Percentiles rank a stretch among this genome's conserved stretches.
Conservation (phyloP, 192 early-diverging fungal genomes). For the Backusella tuberculispora region DNA sequence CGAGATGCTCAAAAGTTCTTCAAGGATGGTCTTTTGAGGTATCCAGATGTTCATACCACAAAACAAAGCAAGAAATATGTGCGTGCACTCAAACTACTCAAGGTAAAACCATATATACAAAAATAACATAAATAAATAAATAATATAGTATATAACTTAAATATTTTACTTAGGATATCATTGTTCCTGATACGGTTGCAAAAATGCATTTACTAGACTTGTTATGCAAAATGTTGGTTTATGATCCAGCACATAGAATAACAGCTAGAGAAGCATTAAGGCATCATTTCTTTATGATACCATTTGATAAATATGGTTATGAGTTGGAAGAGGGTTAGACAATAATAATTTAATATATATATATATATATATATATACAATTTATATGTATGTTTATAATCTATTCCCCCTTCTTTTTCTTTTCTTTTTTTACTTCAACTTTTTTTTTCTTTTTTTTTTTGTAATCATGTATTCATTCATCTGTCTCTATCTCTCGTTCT, state of each 20-base stretch:
- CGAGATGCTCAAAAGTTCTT: slow-evolving; percentile 61
- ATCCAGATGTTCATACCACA: slow-evolving; percentile 61
- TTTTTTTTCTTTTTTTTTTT: not conserved
- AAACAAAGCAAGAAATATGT: slow-evolving; percentile 66
- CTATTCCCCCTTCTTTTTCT: too few relatives aligned
- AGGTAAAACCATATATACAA: slow-evolving; percentile 41
- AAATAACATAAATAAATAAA: not conserved
- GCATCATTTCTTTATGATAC: slow-evolving; percentile 76
- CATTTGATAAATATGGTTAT: slow-evolving; percentile 13
- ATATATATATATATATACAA: not conserved
- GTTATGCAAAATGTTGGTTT: slow-evolving; percentile 72
- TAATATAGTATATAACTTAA: not conserved
- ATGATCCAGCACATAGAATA: slow-evolving; percentile 80
- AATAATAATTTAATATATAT: not conserved
- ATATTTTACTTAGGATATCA: slow-evolving; percentile 46
- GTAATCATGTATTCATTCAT: too few relatives aligned
- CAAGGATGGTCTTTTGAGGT: slow-evolving; percentile 50
- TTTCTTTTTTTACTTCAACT: not conserved
- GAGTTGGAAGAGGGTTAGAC: slow-evolving; percentile 16
- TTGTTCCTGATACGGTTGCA: slow-evolving; percentile 51
- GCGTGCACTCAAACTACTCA: slow-evolving; percentile 55
- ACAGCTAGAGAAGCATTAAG: slow-evolving; percentile 82
- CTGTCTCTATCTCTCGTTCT: too few relatives aligned
- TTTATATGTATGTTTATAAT: not conserved
- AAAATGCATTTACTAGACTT: slow-evolving; percentile 68